Evolutionary conservation across 306 rosid genomes (phyloP).

Genomic region (Trifolium subterraneum): DNA sequence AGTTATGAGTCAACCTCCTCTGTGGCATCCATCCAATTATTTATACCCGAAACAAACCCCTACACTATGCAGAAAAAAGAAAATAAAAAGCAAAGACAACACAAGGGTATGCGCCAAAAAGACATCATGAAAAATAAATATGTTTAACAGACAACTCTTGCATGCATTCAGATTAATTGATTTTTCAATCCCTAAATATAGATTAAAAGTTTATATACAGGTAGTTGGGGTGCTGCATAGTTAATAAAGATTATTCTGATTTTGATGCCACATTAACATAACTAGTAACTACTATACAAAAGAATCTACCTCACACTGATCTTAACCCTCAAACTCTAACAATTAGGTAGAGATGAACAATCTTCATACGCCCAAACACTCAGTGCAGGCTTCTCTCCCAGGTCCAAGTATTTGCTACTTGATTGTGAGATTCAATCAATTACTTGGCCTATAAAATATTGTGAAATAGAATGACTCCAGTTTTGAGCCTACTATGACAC

Average conservation of each 20-base stretch:
- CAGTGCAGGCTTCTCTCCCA: conserved; percentile 37
- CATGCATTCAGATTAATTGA: neutral
- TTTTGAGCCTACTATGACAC: conserved; percentile 59
- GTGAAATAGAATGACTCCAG: conserved; percentile 42
- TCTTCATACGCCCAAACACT: conserved; percentile 40
- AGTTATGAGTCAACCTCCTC: too few relatives aligned
- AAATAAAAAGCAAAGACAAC: neutral
- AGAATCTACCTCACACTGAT: conserved; percentile 38
- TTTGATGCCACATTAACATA: conserved; percentile 30
- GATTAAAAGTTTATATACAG: conserved; percentile 40
- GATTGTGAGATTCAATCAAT: conserved; percentile 59
- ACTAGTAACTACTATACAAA: conserved; percentile 40
- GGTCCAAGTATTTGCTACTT: conserved; percentile 41
- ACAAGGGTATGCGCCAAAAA: neutral
- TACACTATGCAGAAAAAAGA: too few relatives aligned
- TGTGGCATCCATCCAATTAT: too few relatives aligned
- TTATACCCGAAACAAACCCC: too few relatives aligned
- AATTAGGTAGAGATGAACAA: conserved; percentile 24
- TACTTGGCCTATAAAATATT: conserved; percentile 52
- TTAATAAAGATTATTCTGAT: conserved; percentile 18
- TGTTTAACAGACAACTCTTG: conserved; percentile 2
- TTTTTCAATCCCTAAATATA: conserved; percentile 26
- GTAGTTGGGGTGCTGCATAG: conserved; percentile 21
- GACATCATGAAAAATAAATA: neutral
- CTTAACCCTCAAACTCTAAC: conserved; percentile 41